A percentile compares a stretch with the other conserved stretches of the same genome.
Conservation (phyloP, 805 yeast genomes). For the Cephaloascus albidus region DNA sequence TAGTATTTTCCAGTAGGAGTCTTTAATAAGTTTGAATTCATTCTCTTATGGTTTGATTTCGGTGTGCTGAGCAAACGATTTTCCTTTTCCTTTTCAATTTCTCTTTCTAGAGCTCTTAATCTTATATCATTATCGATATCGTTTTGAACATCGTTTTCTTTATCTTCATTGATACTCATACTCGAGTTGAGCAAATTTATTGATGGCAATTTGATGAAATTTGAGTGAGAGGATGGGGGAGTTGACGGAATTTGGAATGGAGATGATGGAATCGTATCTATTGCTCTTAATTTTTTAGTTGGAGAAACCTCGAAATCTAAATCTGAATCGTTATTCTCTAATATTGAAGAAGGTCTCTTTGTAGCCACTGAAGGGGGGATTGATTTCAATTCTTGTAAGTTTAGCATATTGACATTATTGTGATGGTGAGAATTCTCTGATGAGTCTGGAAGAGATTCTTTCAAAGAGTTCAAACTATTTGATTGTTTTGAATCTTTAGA, state of each 20-base stretch:
- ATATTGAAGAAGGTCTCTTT: neutral
- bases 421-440: no score
- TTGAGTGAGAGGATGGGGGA: neutral
- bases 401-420: neutral
- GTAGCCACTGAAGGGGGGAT: neutral
- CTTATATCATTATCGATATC: no score
- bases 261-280: neutral
- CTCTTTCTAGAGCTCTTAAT: no score
- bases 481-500: neutral
- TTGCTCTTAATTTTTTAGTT: constrained; percentile 4
- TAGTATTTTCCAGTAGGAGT: constrained; percentile 27
- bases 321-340: constrained; percentile 4
- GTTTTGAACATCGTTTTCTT: neutral
- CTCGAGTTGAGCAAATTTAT: neutral
- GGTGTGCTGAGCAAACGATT: neutral
- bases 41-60: neutral
- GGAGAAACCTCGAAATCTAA: constrained; percentile 7
- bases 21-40: constrained; percentile 10
- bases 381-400: neutral
- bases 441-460: no score
- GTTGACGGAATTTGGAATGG: neutral
- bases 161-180: neutral
- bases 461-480: neutral
- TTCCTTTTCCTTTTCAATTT: neutral
- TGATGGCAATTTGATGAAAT: neutral